Evolutionary conservation across 2,329 filamentous ascomycete genomes (phyloP).

Genomic region (Penicillium sp.): DNA sequence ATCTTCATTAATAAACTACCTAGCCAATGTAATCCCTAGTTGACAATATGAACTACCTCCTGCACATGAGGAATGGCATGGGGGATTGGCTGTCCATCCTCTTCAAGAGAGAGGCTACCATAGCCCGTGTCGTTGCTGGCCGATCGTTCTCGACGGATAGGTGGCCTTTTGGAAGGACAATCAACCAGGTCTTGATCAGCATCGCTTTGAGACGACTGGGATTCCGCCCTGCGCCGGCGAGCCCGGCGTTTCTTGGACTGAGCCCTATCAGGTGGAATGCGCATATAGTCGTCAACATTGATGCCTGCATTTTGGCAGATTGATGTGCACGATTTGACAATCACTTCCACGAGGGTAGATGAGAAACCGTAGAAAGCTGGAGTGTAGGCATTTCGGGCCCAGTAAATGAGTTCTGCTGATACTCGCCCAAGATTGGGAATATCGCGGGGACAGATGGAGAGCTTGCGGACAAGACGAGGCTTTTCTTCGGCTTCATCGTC

Average conservation of each 20-base stretch:
- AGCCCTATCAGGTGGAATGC: conserved; percentile 22
- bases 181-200: conserved; percentile 19
- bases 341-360: conserved; percentile 35
- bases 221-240: conserved; percentile 19
- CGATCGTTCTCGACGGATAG: conserved; percentile 29
- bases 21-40: too few species aligned
- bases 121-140: conserved; percentile 44
- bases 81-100: conserved; percentile 13
- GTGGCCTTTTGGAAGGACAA: conserved; percentile 3
- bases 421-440: conserved; percentile 40
- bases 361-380: conserved; percentile 46
- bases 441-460: conserved; percentile 20
- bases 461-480: conserved; percentile 6
- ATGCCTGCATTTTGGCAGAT: conserved; percentile 39
- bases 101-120: conserved; percentile 32
- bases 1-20: too few species aligned
- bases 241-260: conserved; percentile 24
- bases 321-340: conserved; percentile 40
- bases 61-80: conserved; percentile 9
- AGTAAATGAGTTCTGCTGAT: conserved; percentile 43
- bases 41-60: background rate
- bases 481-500: conserved; percentile 32
- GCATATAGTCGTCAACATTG: conserved; percentile 34
- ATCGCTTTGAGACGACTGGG: conserved; percentile 18
- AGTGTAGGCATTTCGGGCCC: conserved; percentile 47